phyloP scores from a whole-genome alignment of 1,284 basidiomycete species.

The Cryptococcus floricola region DNA sequence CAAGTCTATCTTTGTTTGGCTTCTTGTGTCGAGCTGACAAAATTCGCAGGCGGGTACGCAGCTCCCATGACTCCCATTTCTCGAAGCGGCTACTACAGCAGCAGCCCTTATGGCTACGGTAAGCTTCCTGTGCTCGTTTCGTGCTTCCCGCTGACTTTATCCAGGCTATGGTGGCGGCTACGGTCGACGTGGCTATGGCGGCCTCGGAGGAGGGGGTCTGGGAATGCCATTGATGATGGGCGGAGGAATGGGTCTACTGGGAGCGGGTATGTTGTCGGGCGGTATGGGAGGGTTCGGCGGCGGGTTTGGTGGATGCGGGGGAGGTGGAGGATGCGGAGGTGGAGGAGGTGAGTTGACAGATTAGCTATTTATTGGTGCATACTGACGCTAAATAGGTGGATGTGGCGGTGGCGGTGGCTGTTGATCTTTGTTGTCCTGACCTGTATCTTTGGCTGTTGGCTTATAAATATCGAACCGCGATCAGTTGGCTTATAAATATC shows the following conservation, averaged over 20 bases:
- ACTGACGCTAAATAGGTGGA: too few relatives aligned
- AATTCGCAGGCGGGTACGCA: constrained; percentile 21
- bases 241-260: constrained; percentile 29
- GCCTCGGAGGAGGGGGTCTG: constrained; percentile 16
- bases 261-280: constrained; percentile 28
- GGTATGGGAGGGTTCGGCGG: neutral
- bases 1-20: constrained; percentile 11
- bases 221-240: constrained; percentile 25
- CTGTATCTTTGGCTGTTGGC: too few relatives aligned
- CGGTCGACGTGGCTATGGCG: constrained; percentile 15
- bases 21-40: constrained; percentile 23
- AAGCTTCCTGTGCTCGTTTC: neutral
- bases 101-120: constrained; percentile 36
- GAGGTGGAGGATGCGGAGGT: too few relatives aligned
- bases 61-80: constrained; percentile 27
- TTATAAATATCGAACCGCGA: too few relatives aligned
- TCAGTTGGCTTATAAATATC: too few relatives aligned
- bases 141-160: neutral
- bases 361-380: too few relatives aligned
- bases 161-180: constrained; percentile 25
- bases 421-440: too few relatives aligned
- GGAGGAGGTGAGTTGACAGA: too few relatives aligned
- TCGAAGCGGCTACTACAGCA: constrained; percentile 22
- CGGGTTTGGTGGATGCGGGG: too few relatives aligned
- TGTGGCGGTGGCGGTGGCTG: too few relatives aligned